These are phyloP conservation scores for Pseudonitzschia pungens DNA, from an alignment of 108 stramenopile species.

Conservation along the genomic window DNA sequence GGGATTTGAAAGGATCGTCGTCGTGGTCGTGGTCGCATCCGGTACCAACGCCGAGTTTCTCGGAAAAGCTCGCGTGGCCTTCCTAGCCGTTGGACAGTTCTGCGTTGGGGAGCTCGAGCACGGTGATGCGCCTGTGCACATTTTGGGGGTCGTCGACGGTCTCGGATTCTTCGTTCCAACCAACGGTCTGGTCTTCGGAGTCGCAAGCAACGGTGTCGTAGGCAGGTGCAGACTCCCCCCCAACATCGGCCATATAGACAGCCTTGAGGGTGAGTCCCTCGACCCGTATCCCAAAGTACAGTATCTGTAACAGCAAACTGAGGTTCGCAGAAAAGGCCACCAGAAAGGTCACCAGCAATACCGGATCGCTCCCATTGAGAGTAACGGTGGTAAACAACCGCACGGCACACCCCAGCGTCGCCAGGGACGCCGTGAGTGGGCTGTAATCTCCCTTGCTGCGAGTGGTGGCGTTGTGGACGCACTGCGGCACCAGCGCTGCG, in stretches of 20 bases:
- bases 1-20: too few relatives aligned
- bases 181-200: too few relatives aligned
- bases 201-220: too few relatives aligned
- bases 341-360: conserved; percentile 41
- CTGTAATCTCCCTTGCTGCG: conserved; percentile 43
- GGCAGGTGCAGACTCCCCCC: neutral
- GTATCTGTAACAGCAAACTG: conserved; percentile 41
- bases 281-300: conserved; percentile 39
- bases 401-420: conserved; percentile 39
- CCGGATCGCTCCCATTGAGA: conserved; percentile 42
- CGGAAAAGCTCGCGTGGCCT: too few relatives aligned
- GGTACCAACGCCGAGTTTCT: too few relatives aligned
- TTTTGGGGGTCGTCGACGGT: too few relatives aligned
- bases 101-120: too few relatives aligned
- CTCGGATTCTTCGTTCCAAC: too few relatives aligned
- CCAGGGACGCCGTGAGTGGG: conserved; percentile 47
- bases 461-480: conserved; percentile 31
- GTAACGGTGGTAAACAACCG: conserved; percentile 48
- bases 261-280: conserved; percentile 32
- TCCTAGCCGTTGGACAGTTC: too few relatives aligned
- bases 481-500: conserved; percentile 48
- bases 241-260: conserved; percentile 27
- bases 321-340: conserved; percentile 41
- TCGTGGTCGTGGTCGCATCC: too few relatives aligned
- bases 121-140: too few relatives aligned